Evolutionary conservation across 2,329 filamentous ascomycete species (phyloP), one percentile per base, ranked within the genome.

Genomic region (Beauveria asiatica): DNA sequence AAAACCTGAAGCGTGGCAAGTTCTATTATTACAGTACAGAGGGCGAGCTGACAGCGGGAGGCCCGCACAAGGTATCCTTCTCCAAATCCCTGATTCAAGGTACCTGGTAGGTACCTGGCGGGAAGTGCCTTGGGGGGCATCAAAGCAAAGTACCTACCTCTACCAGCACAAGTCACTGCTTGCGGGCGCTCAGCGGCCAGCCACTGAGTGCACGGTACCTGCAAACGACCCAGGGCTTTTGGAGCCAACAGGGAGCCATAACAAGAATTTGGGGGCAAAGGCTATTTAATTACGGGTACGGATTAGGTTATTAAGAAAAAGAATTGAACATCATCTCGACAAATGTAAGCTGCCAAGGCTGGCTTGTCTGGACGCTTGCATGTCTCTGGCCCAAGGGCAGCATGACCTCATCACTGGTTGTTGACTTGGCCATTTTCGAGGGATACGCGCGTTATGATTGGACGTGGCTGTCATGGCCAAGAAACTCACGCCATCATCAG

Each of bases 401-500:
- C 57, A 59, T 59, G 57, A 59, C 57, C 56, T 58, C 56, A 58
- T 58, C 56, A 52, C 37, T 37, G n/a, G 48, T 37, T 13, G 37
- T 25, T 50, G 23, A 42, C 19, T 59, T 59, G 57, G 48, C 52
- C 57, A 59, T 59, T 45, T 21, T 53, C 33, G 49, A 21, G 11
- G n/a, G n/a, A 33, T 23, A n/a, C 11, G 46, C 11, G 16, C 25
- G 33, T 21, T 23, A 41, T 58, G 56, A 58, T 58, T 58, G 56
- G 56, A 23, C 56, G 23, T 42, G 30, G 17, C 37, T 41, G 41
- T 41, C 23, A 41, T 37, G 44, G 25, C 52, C 50, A 41, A 8
- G 30, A 33, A 21, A 17, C 21, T 37, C 27, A 21, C 30, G 10
- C 37, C 56, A 30, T 42, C 54, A 41, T 8, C 30, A 57, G 16